A percentile compares a stretch with the other conserved stretches of the same genome.
Evolutionary conservation across 495 filamentous ascomycete genomes (phyloP).

Genomic region (Aspergillus avenaceus): DNA sequence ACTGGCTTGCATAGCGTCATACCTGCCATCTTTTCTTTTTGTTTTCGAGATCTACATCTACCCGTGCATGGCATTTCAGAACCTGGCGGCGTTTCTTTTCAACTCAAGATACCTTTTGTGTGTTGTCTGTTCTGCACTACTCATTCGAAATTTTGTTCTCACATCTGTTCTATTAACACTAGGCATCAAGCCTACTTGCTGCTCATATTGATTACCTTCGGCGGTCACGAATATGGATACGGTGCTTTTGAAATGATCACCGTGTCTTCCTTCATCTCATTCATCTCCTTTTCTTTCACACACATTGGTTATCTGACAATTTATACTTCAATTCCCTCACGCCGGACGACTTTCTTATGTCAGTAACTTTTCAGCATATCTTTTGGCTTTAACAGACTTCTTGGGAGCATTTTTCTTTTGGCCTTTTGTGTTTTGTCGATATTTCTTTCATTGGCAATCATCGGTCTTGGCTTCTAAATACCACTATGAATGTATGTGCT

Average conservation of each 20-base stretch:
- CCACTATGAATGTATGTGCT: constrained; percentile 7
- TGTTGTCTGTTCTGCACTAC: constrained; percentile 21
- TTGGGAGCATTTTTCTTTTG: constrained; percentile 9
- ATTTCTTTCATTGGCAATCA: constrained; percentile 11
- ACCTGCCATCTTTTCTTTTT: constrained; percentile 19
- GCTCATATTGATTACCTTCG: constrained; percentile 25
- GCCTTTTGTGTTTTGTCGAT: constrained; percentile 20
- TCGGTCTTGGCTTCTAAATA: constrained; percentile 6
- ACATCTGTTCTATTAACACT: constrained; percentile 12
- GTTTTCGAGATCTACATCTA: constrained; percentile 28
- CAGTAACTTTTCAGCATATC: constrained; percentile 21
- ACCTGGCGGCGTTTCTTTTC: constrained; percentile 40
- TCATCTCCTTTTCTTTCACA: constrained; percentile 15
- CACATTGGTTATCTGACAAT: constrained; percentile 4
- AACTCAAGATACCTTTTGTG: constrained; percentile 43
- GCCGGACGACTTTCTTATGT: constrained; percentile 34
- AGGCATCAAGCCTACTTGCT: constrained; percentile 16
- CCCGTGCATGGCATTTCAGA: constrained; percentile 44
- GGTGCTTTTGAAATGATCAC: background rate
- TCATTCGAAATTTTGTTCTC: constrained; percentile 8
- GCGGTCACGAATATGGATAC: constrained; percentile 30
- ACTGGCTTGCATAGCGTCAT: constrained; percentile 45
- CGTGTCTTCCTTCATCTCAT: constrained; percentile 10
- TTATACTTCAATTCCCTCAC: constrained; percentile 15
- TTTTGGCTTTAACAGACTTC: background rate